These are phyloP conservation scores for Aspergillus quadrilineatus DNA, from an alignment of 2,329 filamentous ascomycete species.

Conservation along the genomic window DNA sequence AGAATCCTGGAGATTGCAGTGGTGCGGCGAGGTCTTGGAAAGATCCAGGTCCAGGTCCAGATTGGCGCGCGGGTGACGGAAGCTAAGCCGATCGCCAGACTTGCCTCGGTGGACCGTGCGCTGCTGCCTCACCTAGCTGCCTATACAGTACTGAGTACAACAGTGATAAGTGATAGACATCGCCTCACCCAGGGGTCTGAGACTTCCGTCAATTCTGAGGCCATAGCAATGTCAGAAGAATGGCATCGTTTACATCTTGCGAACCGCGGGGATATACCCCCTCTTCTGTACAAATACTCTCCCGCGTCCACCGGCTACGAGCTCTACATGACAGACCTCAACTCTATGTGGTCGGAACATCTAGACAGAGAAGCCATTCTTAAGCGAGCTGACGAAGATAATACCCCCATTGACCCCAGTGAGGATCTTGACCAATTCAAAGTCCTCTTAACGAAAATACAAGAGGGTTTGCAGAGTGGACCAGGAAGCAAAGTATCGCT, in stretches of 20 bases:
- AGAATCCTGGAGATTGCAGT: no score
- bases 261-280: conserved; percentile 28
- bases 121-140: conserved; percentile 16
- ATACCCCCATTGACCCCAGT: conserved; percentile 60
- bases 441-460: conserved; percentile 57
- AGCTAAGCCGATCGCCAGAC: conserved; percentile 27
- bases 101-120: conserved; percentile 23
- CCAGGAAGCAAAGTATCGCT: conserved; percentile 34
- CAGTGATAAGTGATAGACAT: not conserved
- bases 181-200: not conserved
- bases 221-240: conserved; percentile 29
- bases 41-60: not conserved
- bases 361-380: conserved; percentile 49
- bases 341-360: conserved; percentile 57
- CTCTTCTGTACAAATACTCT: conserved; percentile 41
- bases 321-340: conserved; percentile 59
- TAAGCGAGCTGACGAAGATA: conserved; percentile 47
- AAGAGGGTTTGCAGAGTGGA: conserved; percentile 45
- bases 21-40: conserved; percentile 6
- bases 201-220: not conserved
- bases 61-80: conserved; percentile 12
- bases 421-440: conserved; percentile 56
- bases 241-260: conserved; percentile 39
- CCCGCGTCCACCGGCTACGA: conserved; percentile 46
- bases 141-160: not conserved